Conservation (phyloP, 1,284 basidiomycete genomes). For the Tilletia horrida region DNA sequence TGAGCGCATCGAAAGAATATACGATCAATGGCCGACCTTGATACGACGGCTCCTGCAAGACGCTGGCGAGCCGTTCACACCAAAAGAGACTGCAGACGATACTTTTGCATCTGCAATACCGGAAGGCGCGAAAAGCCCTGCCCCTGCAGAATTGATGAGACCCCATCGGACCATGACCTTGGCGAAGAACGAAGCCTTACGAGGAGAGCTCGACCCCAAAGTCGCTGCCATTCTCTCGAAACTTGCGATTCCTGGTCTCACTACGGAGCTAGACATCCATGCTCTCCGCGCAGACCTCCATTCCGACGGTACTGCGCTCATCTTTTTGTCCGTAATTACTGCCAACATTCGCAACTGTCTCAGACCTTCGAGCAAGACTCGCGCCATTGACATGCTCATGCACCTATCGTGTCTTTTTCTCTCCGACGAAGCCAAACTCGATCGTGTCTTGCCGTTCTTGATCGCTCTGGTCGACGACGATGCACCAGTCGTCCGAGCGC, state of each 20-base stretch:
- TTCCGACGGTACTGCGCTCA: conserved; percentile 72
- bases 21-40: conserved; percentile 48
- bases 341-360: conserved; percentile 85
- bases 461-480: conserved; percentile 85
- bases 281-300: conserved; percentile 16
- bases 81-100: neutral
- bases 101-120: neutral
- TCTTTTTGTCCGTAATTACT: conserved; percentile 78
- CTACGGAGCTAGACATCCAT: conserved; percentile 23
- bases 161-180: neutral
- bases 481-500: conserved; percentile 71
- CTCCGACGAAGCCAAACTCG: conserved; percentile 90
- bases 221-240: neutral
- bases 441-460: conserved; percentile 87
- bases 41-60: conserved; percentile 18
- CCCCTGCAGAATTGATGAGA: neutral
- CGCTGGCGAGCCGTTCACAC: neutral
- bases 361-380: conserved; percentile 79
- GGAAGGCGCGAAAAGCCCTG: conserved; percentile 7
- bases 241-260: conserved; percentile 38
- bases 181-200: neutral
- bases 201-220: neutral
- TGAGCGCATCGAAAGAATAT: conserved; percentile 50
- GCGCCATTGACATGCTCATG: conserved; percentile 80
- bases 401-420: conserved; percentile 72